Conservation (phyloP, 2,329 filamentous ascomycete genomes). For the Clarireedia sp. region DNA sequence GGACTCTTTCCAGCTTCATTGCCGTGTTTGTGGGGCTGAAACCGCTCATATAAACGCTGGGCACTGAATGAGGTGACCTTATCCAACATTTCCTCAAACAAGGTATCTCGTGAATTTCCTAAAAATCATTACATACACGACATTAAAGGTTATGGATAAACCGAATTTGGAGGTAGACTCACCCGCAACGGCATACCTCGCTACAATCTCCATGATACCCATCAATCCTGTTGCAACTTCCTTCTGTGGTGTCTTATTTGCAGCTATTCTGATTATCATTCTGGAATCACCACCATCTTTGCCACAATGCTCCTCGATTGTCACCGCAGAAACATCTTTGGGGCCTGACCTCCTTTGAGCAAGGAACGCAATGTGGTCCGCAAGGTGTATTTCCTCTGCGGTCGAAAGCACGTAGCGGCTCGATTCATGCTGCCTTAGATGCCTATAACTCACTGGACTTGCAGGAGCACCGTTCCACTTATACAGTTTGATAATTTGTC, state of each 20-base stretch:
- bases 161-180: too few species aligned
- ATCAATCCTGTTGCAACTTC: neutral
- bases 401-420: neutral
- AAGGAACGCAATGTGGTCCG: slow-evolving; percentile 22
- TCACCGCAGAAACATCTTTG: slow-evolving; percentile 17
- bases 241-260: slow-evolving; percentile 13
- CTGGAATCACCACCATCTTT: neutral
- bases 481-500: too few species aligned
- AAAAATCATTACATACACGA: too few species aligned
- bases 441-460: slow-evolving; percentile 2
- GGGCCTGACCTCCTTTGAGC: slow-evolving; percentile 8
- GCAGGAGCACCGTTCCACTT: neutral
- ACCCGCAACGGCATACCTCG: slow-evolving; percentile 9
- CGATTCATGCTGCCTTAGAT: neutral
- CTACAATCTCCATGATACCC: slow-evolving; percentile 1
- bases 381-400: slow-evolving; percentile 20
- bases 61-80: too few species aligned
- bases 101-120: too few species aligned
- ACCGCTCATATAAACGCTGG: too few species aligned
- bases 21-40: too few species aligned
- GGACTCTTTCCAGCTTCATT: too few species aligned
- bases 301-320: slow-evolving; percentile 13
- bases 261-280: slow-evolving; percentile 18
- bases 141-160: too few species aligned
- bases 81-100: too few species aligned